Percentiles rank a stretch among this genome's conserved stretches.
Evolutionary conservation across 768 basidiomycete species (phyloP).

Genomic region (Lentinula sp.): DNA sequence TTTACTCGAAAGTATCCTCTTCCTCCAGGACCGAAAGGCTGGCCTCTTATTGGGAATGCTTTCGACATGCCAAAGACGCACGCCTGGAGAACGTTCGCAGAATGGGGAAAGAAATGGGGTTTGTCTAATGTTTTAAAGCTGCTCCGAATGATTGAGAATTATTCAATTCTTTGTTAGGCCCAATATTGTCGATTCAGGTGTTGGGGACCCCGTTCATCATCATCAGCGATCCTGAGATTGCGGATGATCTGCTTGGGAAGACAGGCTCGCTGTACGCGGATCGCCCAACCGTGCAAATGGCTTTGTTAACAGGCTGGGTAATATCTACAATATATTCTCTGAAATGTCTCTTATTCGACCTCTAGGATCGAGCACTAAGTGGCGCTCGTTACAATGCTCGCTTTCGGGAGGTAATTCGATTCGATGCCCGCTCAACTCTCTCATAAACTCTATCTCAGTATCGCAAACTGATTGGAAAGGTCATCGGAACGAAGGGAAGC

Average conservation of each 20-base stretch:
- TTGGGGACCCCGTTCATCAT: constrained; percentile 14
- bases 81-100: constrained; percentile 8
- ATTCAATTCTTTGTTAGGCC: constrained; percentile 1
- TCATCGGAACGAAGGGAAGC: constrained; percentile 16
- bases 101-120: constrained; percentile 10
- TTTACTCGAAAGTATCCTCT: background rate
- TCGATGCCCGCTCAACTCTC: background rate
- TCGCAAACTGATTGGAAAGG: constrained; percentile 24
- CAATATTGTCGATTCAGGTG: constrained; percentile 13
- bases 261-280: constrained; percentile 35
- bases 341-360: background rate
- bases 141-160: background rate
- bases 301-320: constrained; percentile 15
- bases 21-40: constrained; percentile 10
- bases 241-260: constrained; percentile 30
- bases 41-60: constrained; percentile 9
- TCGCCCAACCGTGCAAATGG: constrained; percentile 34
- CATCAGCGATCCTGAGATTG: constrained; percentile 13
- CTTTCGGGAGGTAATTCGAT: background rate
- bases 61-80: constrained; percentile 8
- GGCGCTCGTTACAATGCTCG: background rate
- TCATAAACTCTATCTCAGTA: background rate
- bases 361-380: background rate
- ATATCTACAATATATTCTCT: background rate
- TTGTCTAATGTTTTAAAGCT: background rate